Percentiles rank a stretch among this genome's conserved stretches.
phyloP scores from a whole-genome alignment of 2,329 filamentous ascomycete species.

The Thielaviopsis ethacetica region DNA sequence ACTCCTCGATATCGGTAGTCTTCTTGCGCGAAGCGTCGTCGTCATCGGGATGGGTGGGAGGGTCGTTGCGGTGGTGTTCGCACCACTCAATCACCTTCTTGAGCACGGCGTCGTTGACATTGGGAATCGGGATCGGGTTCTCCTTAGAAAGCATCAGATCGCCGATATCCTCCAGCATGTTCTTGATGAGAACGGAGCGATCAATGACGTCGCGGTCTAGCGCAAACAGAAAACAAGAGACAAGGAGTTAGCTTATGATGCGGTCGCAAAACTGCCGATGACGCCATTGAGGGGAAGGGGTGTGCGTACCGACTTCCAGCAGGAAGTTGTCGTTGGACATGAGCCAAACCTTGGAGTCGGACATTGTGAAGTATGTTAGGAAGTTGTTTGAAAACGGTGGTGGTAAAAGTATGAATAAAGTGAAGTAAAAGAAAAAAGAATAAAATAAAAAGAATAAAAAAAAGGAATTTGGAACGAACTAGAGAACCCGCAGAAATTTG shows the following conservation, averaged over 20 bases:
- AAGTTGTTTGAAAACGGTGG: not conserved
- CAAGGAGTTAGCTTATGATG: not conserved
- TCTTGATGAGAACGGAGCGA: slow-evolving; percentile 91
- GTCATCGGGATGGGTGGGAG: slow-evolving; percentile 65
- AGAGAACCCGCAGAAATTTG: too few species aligned
- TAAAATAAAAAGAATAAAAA: slow-evolving; percentile 1
- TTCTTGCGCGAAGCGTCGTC: slow-evolving; percentile 92
- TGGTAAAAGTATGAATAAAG: not conserved
- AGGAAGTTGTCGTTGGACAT: slow-evolving; percentile 33
- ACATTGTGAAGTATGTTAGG: slow-evolving; percentile 19
- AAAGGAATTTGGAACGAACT: too few species aligned
- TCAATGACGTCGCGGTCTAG: slow-evolving; percentile 71
- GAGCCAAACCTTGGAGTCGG: slow-evolving; percentile 27
- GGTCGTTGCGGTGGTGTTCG: slow-evolving; percentile 82
- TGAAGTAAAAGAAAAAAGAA: not conserved
- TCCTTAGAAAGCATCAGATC: slow-evolving; percentile 34
- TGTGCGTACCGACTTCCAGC: slow-evolving; percentile 31
- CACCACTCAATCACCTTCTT: slow-evolving; percentile 98
- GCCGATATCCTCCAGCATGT: slow-evolving; percentile 90
- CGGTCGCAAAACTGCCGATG: not conserved
- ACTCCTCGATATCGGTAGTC: slow-evolving; percentile 97
- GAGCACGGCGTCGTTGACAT: slow-evolving; percentile 84
- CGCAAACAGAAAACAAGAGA: not conserved
- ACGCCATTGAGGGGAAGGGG: not conserved
- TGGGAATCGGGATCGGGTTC: slow-evolving; percentile 75